Base-by-base conservation (phyloP, 768 basidiomycete species). In the Lactarius akahatsu region DNA sequence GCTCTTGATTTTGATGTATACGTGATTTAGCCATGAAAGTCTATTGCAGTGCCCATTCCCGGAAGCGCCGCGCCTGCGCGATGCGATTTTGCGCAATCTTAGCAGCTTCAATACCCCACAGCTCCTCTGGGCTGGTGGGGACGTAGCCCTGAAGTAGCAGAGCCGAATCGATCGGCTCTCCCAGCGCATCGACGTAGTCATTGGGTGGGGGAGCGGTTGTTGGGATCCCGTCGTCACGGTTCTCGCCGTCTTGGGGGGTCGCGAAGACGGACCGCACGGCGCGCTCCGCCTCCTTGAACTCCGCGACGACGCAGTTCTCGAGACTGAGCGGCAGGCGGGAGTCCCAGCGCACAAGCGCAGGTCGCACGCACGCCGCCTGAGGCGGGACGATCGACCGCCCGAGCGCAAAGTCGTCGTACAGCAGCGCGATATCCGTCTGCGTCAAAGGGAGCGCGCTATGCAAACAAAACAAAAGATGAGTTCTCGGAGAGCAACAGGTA, bases 301-400 rank as follows among this genome's bases (percentile, higher is more conserved):
- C 92, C 77, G 98, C 87, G 3, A 94, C 88, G 13, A 96, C 92
- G 64, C 90, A 86, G 74, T 98, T 98, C 45, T 91, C 88, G n/a
- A 85, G 78, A 30, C 82, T 79, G 26, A 98, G 73, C 3, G 89
- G 87, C 43, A 76, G 76, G 3, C 74, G 74, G 20, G 84, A 82
- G 71, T 94, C 88, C 97, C 96, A 99, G 55, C 94, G 81, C 28
- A 91, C 82, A 2, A 96, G 80, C 2, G 86, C 83, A 0, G 96
- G 92, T 56, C 87, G 83, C 9, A 84, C 76, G 23, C 91, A 87
- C 11, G 95, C 84, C 18, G 83, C 80, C 63, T 91, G 84, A 0
- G 96, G 96, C 5, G 94, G 93, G 26, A 93, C 77, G 18, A 86
- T 79, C 4, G 90, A 90, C 34, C 94, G 86, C 4, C 90, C 89